phyloP scores from a whole-genome alignment of 2,329 filamentous ascomycete species.

The Cordyceps tenuipes region DNA sequence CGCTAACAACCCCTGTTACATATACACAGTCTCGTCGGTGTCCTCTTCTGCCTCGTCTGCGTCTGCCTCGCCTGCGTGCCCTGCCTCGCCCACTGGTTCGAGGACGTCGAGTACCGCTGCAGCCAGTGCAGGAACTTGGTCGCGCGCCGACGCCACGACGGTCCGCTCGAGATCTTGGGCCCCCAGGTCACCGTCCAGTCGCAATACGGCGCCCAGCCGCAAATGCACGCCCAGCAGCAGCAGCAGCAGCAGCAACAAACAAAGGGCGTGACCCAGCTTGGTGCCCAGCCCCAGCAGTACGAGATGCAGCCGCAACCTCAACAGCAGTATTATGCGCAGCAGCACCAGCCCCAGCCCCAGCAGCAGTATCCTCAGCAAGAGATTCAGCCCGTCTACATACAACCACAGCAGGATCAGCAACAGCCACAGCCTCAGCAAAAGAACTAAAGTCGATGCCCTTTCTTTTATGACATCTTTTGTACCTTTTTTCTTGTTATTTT shows the following conservation, averaged over 20 bases:
- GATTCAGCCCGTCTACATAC: slow-evolving; percentile 3
- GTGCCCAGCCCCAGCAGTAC: slow-evolving; percentile 4
- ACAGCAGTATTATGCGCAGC: not conserved
- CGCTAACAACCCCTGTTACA: too few species aligned
- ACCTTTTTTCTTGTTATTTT: not conserved
- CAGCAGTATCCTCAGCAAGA: slow-evolving; percentile 1
- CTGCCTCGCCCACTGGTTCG: slow-evolving; percentile 25
- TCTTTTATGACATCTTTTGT: not conserved
- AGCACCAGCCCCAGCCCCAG: not conserved
- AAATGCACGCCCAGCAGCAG: slow-evolving; percentile 5
- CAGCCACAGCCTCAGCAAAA: slow-evolving; percentile 3
- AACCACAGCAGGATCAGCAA: not conserved
- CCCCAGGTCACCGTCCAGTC: slow-evolving; percentile 15
- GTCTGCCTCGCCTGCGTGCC: slow-evolving; percentile 25
- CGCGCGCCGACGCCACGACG: slow-evolving; percentile 18
- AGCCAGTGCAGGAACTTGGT: slow-evolving; percentile 22
- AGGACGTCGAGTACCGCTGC: slow-evolving; percentile 24
- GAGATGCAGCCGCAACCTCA: slow-evolving; percentile 4
- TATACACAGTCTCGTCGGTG: slow-evolving; percentile 19
- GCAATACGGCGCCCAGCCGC: slow-evolving; percentile 15
- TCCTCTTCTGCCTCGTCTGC: slow-evolving; percentile 24
- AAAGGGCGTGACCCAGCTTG: not conserved
- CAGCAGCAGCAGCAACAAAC: slow-evolving; percentile 8
- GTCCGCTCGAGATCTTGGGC: slow-evolving; percentile 16
- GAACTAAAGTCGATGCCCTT: not conserved